Conservation (phyloP, 2,329 filamentous ascomycete species). For the Elsinoe fawcettii region DNA sequence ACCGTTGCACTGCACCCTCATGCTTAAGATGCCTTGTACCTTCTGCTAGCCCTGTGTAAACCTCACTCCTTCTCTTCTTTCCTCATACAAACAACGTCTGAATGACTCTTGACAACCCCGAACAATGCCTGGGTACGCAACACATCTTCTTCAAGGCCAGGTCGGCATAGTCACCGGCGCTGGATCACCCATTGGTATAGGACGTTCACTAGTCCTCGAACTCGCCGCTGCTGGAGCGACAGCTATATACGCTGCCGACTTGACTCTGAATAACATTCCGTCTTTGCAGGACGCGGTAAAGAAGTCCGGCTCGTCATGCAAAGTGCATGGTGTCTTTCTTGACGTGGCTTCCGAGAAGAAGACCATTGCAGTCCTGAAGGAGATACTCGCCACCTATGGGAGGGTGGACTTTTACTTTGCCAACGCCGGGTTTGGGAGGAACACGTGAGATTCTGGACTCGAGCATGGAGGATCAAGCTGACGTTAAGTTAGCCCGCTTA, state of each 20-base stretch:
- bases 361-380: not conserved
- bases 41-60: too few relatives aligned
- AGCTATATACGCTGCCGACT: not conserved
- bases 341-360: not conserved
- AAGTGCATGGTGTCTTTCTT: not conserved
- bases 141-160: not conserved
- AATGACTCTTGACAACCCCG: too few relatives aligned
- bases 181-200: not conserved
- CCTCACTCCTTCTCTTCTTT: too few relatives aligned
- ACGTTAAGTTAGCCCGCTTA: not conserved
- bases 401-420: not conserved
- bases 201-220: not conserved
- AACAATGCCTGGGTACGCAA: too few relatives aligned
- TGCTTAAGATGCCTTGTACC: too few relatives aligned
- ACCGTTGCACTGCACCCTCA: too few relatives aligned
- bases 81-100: too few relatives aligned
- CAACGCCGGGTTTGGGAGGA: not conserved
- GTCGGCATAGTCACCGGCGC: not conserved
- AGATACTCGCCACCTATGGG: not conserved
- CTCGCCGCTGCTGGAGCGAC: not conserved
- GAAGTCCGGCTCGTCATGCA: not conserved
- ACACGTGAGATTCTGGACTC: not conserved
- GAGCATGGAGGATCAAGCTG: not conserved
- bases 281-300: not conserved
- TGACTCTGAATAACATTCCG: not conserved